Percentiles rank a stretch among this genome's conserved stretches.
Conservation (phyloP, 2,329 filamentous ascomycete genomes). For the Passalora sequoiae region DNA sequence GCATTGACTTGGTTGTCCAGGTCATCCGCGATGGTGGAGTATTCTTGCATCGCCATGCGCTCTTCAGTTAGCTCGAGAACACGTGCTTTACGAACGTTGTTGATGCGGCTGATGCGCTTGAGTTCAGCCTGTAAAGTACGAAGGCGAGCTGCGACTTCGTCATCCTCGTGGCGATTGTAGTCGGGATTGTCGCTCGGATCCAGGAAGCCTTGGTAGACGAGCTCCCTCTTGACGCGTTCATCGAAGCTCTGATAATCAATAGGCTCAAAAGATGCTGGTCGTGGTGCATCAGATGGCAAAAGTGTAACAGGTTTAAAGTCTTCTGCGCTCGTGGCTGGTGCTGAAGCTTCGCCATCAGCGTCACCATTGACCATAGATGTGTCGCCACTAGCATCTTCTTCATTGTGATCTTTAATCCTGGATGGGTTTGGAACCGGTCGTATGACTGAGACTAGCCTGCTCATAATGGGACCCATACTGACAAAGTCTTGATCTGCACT, state of each 20-base stretch:
- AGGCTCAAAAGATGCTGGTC: constrained; percentile 36
- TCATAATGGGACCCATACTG: constrained; percentile 79
- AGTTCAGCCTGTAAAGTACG: constrained; percentile 79
- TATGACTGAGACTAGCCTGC: constrained; percentile 73
- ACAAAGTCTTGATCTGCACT: constrained; percentile 84
- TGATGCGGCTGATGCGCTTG: constrained; percentile 76
- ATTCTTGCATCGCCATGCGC: constrained; percentile 93
- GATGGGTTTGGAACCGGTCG: constrained; percentile 59
- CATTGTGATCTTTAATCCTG: constrained; percentile 45
- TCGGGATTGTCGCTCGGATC: constrained; percentile 59
- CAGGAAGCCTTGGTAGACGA: constrained; percentile 84
- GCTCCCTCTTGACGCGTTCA: constrained; percentile 83
- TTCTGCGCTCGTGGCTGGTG: constrained; percentile 33
- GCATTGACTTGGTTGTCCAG: constrained; percentile 91
- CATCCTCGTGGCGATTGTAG: constrained; percentile 85
- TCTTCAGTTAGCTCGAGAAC: constrained; percentile 84
- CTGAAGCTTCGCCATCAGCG: constrained; percentile 36
- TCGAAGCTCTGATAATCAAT: constrained; percentile 86
- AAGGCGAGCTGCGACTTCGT: constrained; percentile 85
- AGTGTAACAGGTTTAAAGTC: constrained; percentile 59
- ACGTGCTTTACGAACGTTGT: constrained; percentile 83
- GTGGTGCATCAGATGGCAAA: constrained; percentile 51
- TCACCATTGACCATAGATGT: constrained; percentile 39
- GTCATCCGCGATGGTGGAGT: constrained; percentile 93
- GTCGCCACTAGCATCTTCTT: constrained; percentile 43